A percentile compares a stretch with the other conserved stretches of the same genome.
Evolutionary conservation across 1,139 yeast species (phyloP).

Genomic region (Tardiomyces blankii): DNA sequence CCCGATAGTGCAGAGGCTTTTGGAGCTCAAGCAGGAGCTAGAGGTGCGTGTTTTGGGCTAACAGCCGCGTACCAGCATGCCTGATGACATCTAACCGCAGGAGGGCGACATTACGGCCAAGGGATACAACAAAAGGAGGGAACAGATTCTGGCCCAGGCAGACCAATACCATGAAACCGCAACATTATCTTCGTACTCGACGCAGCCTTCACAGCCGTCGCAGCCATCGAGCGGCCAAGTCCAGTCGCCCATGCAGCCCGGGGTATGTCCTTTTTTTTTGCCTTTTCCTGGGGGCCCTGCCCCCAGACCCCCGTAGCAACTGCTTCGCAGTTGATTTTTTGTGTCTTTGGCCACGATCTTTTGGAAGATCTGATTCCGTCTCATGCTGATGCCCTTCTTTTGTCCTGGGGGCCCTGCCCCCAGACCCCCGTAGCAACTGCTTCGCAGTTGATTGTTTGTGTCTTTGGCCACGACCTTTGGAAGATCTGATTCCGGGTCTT

Average conservation of each 20-base stretch:
- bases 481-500: too few relatives aligned
- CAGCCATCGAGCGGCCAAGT: slow-evolving; percentile 1
- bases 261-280: slow-evolving; percentile 9
- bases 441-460: too few relatives aligned
- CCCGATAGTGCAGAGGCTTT: slow-evolving; percentile 27
- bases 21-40: slow-evolving; percentile 37
- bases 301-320: too few relatives aligned
- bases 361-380: too few relatives aligned
- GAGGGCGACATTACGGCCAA: slow-evolving; percentile 62
- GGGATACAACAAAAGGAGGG: slow-evolving; percentile 51
- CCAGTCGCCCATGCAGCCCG: slow-evolving; percentile 11
- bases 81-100: slow-evolving; percentile 9
- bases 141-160: slow-evolving; percentile 25
- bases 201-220: neutral
- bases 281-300: too few relatives aligned
- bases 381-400: too few relatives aligned
- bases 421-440: too few relatives aligned
- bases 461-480: too few relatives aligned
- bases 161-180: neutral
- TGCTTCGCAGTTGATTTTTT: too few relatives aligned
- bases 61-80: neutral
- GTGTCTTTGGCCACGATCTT: too few relatives aligned
- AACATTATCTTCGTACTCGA: neutral
- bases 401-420: too few relatives aligned
- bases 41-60: slow-evolving; percentile 15